Percentiles rank a stretch among this genome's conserved stretches.
phyloP scores from a whole-genome alignment of 2,329 filamentous ascomycete genomes.

The Xylogone sp. region DNA sequence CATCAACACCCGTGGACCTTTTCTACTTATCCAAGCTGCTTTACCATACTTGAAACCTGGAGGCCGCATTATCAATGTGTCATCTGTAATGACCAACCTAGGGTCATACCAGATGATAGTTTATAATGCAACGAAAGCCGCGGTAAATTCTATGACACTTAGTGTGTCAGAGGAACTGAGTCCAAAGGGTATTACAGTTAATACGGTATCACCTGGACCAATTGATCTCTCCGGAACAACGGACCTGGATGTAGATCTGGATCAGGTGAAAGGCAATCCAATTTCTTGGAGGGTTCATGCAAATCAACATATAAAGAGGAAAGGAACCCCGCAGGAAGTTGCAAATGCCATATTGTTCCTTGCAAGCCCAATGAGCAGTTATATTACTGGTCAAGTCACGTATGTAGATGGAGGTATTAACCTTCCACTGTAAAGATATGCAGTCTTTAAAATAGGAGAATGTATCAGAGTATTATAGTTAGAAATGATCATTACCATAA shows the following conservation, averaged over 20 bases:
- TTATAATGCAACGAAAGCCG: conserved; percentile 12
- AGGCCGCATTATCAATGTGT: conserved; percentile 15
- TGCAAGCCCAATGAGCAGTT: not conserved
- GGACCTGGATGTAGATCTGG: not conserved
- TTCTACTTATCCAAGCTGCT: conserved; percentile 12
- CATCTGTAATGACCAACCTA: conserved; percentile 5
- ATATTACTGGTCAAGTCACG: conserved; percentile 1
- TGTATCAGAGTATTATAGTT: too few relatives aligned
- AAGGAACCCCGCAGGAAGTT: conserved; percentile 1
- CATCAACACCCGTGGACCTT: conserved; percentile 58
- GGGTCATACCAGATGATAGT: conserved; percentile 8
- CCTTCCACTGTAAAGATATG: conserved; percentile 22
- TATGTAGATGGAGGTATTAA: conserved; percentile 2
- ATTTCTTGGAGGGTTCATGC: not conserved
- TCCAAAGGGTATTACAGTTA: conserved; percentile 14
- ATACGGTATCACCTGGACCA: conserved; percentile 13
- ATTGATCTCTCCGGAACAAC: conserved; percentile 1
- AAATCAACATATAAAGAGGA: conserved; percentile 1
- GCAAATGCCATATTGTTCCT: conserved; percentile 2
- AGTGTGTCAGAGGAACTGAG: conserved; percentile 15
- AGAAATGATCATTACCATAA: too few relatives aligned
- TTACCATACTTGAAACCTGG: conserved; percentile 7
- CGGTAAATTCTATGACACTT: conserved; percentile 14
- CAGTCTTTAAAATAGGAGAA: too few relatives aligned
- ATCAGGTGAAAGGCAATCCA: conserved; percentile 1